phyloP scores from a whole-genome alignment of 2,329 filamentous ascomycete species.

The Xylariaceae sp. region DNA sequence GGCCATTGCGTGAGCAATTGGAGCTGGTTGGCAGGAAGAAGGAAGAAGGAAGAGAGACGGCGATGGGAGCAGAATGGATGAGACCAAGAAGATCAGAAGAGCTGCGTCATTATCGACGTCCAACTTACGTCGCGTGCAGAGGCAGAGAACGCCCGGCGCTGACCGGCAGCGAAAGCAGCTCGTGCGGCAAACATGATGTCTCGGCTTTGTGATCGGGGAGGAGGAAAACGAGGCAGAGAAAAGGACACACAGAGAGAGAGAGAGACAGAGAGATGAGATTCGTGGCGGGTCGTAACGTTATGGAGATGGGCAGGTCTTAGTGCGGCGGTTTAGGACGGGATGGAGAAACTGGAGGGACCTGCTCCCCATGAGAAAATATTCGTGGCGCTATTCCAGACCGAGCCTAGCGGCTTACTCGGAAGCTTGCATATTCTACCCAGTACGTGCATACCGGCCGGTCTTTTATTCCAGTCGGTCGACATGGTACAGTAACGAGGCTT shows the following conservation, averaged over 20 bases:
- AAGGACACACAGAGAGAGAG: too few species aligned
- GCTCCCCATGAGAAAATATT: neutral
- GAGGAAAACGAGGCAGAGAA: neutral
- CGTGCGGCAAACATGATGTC: constrained; percentile 31
- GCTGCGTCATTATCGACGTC: neutral
- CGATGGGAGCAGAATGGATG: constrained; percentile 3
- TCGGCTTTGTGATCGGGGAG: neutral
- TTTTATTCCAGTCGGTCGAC: too few species aligned
- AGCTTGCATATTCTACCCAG: too few species aligned
- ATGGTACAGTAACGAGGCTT: too few species aligned
- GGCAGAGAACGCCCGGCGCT: constrained; percentile 77
- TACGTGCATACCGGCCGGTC: too few species aligned
- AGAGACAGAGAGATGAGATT: too few species aligned
- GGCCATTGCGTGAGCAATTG: constrained; percentile 17
- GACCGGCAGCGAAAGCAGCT: constrained; percentile 43
- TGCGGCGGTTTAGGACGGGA: neutral
- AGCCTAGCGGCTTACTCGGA: too few species aligned
- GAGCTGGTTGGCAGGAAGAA: neutral
- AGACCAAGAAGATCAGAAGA: neutral
- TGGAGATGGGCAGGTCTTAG: too few species aligned
- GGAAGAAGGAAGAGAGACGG: constrained; percentile 12
- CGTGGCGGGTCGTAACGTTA: neutral
- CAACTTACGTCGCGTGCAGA: constrained; percentile 68
- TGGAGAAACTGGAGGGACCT: too few species aligned
- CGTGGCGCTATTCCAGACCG: too few species aligned